Base-by-base conservation (phyloP, 129 eudicot genomes). In the Arctium minus region DNA sequence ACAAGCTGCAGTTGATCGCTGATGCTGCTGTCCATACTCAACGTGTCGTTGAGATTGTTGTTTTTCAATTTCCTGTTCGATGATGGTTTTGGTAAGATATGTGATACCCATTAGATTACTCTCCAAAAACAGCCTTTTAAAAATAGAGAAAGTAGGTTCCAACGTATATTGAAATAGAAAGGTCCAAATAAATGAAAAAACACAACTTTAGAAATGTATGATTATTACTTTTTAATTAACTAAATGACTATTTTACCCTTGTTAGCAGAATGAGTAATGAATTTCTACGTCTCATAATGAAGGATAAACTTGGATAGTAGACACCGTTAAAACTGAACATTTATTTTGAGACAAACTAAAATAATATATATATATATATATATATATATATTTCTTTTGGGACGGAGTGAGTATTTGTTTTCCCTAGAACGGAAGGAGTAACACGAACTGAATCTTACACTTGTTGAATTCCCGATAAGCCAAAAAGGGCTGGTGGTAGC, bases 401-500 rank as follows among this genome's bases (percentile, higher is more conserved):
- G 68, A n/a, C 9, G 5, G 2, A 4, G 27, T 1, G 2, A 3
- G 18, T 56, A 56, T 56, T 3, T 65, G 10, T 70, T 73, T 71
- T 36, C 56, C 64, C 17, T 27, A 65, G 4, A 68, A 39, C 2
- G n/a, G 4, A 60, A 50, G 27, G 29, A 38, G 81, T 75, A 65
- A 33, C 36, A 31, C 1, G 5, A 53, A 53, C 4, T 11, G 6
- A 38, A 85, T 81, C 97, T 88, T 88, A 96, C 99, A 96, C 98
- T 91, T 90, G 92, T 84, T 91, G 91, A 46, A 93, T 89, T 83
- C 87, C 91, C 39, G 97, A 88, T 77, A 87, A 85, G 70, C 88
- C 53, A 79, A 96, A 93, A 44, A 93, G 80, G 27, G 75, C 70
- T 56, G 80, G 77, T 38, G 99, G 98, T 77, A 96, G 84, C 33